Evolutionary conservation across 2,329 filamentous ascomycete genomes (phyloP).

Genomic region (Fusarium armeniacum): DNA sequence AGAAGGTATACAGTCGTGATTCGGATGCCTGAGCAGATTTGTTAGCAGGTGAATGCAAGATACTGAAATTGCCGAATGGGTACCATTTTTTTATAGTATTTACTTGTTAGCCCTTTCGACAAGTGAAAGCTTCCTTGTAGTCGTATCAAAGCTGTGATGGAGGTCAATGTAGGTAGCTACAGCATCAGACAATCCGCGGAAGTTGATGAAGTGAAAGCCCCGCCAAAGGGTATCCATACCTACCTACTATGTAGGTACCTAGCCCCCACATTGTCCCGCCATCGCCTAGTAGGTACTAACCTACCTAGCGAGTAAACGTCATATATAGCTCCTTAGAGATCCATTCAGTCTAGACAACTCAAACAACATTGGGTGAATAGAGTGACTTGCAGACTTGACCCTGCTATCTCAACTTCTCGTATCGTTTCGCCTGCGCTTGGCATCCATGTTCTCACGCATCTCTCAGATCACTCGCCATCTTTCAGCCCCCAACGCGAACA

Average conservation of each 20-base stretch:
- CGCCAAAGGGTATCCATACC: conserved; percentile 28
- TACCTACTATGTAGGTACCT: neutral
- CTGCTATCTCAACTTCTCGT: conserved; percentile 13
- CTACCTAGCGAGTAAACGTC: conserved; percentile 36
- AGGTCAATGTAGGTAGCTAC: conserved; percentile 27
- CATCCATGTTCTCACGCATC: conserved; percentile 80
- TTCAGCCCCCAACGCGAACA: conserved; percentile 52
- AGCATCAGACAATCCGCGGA: conserved; percentile 24
- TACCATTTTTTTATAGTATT: conserved; percentile 36
- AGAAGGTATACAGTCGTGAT: conserved; percentile 92
- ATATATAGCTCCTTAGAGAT: conserved; percentile 29
- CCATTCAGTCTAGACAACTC: conserved; percentile 9
- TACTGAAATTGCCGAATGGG: neutral
- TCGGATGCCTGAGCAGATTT: conserved; percentile 70
- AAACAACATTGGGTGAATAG: conserved; percentile 26
- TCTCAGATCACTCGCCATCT: conserved; percentile 81
- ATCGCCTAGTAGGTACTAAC: neutral
- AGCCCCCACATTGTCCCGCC: conserved; percentile 36
- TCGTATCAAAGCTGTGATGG: conserved; percentile 16
- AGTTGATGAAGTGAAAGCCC: conserved; percentile 33
- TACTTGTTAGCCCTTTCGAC: neutral
- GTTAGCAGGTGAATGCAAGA: conserved; percentile 29
- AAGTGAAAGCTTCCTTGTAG: conserved; percentile 4
- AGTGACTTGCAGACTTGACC: conserved; percentile 21
- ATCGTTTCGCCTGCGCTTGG: conserved; percentile 10